phyloP scores from a whole-genome alignment of 164 flowering plant species.

The Tetracentron sinense region DNA sequence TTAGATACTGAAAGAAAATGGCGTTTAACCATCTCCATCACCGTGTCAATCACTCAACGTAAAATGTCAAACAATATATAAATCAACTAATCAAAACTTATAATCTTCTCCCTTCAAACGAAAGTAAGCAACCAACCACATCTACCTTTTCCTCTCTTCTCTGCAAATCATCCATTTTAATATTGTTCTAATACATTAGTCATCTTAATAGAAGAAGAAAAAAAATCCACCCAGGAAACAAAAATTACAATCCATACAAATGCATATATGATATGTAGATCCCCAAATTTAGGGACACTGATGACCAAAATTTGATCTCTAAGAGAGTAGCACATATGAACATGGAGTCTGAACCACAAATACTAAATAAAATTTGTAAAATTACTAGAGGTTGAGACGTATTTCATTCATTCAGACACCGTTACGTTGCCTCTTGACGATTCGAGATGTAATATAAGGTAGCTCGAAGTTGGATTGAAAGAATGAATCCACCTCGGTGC shows the following conservation, averaged over 20 bases:
- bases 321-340: too few relatives aligned
- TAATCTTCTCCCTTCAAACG: not conserved
- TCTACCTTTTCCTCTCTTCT: not conserved
- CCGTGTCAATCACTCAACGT: conserved; percentile 31
- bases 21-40: conserved; percentile 28
- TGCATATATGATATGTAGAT: too few relatives aligned
- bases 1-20: too few relatives aligned
- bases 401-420: too few relatives aligned
- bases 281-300: too few relatives aligned
- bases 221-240: too few relatives aligned
- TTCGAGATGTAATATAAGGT: not conserved
- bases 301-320: too few relatives aligned
- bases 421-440: conserved; percentile 11
- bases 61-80: conserved; percentile 21
- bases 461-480: not conserved
- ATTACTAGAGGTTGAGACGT: too few relatives aligned
- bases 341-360: too few relatives aligned
- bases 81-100: conserved; percentile 4
- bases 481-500: conserved; percentile 17
- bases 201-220: too few relatives aligned
- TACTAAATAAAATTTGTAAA: too few relatives aligned
- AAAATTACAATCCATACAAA: too few relatives aligned
- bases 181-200: not conserved
- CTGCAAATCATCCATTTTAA: not conserved
- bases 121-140: not conserved